phyloP scores from a whole-genome alignment of 345 rosid species.

The Gossypioides kirkii region DNA sequence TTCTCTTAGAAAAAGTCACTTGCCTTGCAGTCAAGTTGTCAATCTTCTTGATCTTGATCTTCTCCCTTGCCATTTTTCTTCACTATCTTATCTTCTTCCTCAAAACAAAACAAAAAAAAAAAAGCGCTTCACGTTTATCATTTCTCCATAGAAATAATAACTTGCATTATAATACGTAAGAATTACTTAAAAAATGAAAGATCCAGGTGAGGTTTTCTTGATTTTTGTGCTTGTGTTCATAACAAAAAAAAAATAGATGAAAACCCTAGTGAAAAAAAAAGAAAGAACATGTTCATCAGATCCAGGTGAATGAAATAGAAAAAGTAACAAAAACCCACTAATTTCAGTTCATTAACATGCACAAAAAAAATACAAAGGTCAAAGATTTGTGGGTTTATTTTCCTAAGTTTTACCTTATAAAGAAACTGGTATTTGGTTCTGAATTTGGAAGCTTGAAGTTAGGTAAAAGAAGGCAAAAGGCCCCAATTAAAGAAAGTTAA shows the following conservation, averaged over 20 bases:
- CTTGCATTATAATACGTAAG: background rate
- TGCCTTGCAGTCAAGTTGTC: conserved; percentile 52
- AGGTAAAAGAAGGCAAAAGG: conserved; percentile 18
- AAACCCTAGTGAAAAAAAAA: conserved; percentile 30
- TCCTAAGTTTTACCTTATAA: conserved; percentile 12
- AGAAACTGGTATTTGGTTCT: background rate
- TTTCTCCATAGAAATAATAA: background rate
- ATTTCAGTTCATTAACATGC: conserved; percentile 20
- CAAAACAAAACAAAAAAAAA: background rate
- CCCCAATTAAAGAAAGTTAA: conserved; percentile 13
- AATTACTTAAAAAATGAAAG: background rate
- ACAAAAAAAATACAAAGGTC: background rate
- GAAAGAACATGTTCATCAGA: conserved; percentile 24
- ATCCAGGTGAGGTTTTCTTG: background rate
- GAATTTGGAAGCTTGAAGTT: background rate
- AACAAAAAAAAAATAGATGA: background rate
- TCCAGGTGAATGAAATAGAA: conserved; percentile 24
- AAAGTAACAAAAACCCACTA: conserved; percentile 9
- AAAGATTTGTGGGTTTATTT: background rate
- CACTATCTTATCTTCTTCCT: background rate
- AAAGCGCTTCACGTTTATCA: background rate
- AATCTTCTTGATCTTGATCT: conserved; percentile 49
- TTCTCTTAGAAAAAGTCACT: conserved; percentile 55
- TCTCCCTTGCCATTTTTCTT: conserved; percentile 46
- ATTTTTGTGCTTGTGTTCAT: background rate